Base-by-base conservation (phyloP, 148 eudicot genomes). In the Fagopyrum tataricum region DNA sequence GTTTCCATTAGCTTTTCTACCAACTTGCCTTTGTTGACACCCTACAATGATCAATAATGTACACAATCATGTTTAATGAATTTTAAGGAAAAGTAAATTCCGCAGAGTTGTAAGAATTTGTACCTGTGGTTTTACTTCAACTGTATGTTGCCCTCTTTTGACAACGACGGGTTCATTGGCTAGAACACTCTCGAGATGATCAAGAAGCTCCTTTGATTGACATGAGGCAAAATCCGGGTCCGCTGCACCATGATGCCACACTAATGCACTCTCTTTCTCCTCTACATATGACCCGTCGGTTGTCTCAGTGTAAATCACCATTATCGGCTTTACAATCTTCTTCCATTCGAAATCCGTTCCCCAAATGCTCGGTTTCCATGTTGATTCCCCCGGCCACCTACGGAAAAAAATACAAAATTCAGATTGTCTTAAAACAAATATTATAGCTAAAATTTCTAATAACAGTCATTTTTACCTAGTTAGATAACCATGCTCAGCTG, bases 51-150 rank as follows among this genome's bases (percentile, higher is more conserved):
- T n/a, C n/a, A n/a, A n/a, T 46, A 24, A 58, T 7, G n/a, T 8
- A 58, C 7, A 58, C 2, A 58, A 0, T 58, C 66, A 20, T 13
- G 8, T 56, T n/a, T 61, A 6, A 0, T 7, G 4, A 26, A 55
- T 18, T 52, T 37, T 11, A 7, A 42, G 4, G 37, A 31, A 31
- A 31, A 31, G 37, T 31, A 31, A 0, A 31, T 31, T 31, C 2
- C 37, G 37, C 37, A n/a, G 37, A 3, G 37, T 31, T 31, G 37
- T 31, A 31, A 31, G n/a, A n/a, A 14, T 55, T 44, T 43, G 75
- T 88, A 92, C 97, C 93, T 87, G 97, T 26, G 97, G 97, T 71
- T 87, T 92, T 66, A 92, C 96, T 83, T 90, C 98, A 48, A 92
- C 96, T 48, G 88, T 90, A 44, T 85, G 86, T 68, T 87, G 89